Evolutionary conservation across 2,329 filamentous ascomycete species (phyloP).

Genomic region (Aspergillus fructus): DNA sequence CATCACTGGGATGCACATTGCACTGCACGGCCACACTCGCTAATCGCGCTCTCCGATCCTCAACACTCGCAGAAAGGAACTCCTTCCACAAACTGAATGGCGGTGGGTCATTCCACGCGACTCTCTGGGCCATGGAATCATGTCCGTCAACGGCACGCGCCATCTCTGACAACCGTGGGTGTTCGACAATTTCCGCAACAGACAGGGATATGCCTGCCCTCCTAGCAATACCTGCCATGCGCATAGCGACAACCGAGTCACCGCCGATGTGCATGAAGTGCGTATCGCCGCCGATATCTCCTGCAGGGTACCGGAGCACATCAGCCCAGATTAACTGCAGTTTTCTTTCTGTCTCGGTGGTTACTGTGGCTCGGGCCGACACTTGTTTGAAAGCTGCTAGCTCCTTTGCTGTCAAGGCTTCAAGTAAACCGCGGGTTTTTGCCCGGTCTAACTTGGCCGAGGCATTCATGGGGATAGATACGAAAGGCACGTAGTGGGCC

Average conservation of each 20-base stretch:
- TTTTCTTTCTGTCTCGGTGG: not conserved
- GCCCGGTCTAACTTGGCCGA: no score
- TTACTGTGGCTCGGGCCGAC: no score
- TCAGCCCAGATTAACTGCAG: not conserved
- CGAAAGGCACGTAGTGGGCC: no score
- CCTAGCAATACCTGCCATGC: not conserved
- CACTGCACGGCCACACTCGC: not conserved
- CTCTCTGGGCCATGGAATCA: no score
- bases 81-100: not conserved
- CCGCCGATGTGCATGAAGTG: not conserved
- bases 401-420: no score
- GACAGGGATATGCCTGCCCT: not conserved
- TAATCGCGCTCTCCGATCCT: no score
- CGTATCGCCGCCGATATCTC: not conserved
- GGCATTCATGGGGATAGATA: no score
- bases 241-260: not conserved
- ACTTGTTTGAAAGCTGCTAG: no score
- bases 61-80: no score
- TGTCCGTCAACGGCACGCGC: not conserved
- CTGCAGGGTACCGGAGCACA: not conserved
- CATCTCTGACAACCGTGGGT: not conserved
- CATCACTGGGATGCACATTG: not conserved
- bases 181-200: not conserved
- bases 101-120: not conserved
- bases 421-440: no score